phyloP scores from a whole-genome alignment of 495 filamentous ascomycete genomes.

The Friedmanniomyces endolithicus region DNA sequence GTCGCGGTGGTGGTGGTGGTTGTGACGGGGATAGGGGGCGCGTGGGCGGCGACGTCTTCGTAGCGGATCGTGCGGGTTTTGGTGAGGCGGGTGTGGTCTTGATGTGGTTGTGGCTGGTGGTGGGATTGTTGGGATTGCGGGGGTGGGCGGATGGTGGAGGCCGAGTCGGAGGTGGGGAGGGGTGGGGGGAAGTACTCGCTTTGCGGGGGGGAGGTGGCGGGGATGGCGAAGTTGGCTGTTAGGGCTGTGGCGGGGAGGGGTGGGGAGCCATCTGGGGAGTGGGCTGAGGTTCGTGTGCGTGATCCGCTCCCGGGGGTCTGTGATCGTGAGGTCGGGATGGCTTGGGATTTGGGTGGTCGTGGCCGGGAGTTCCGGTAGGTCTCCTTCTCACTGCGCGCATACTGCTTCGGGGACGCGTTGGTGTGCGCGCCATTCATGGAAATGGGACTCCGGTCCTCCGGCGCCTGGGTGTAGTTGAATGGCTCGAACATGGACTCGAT shows the following conservation, averaged over 20 bases:
- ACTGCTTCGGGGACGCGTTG: conserved; percentile 1
- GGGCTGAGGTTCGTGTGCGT: conserved; percentile 26
- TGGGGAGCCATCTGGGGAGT: conserved; percentile 30
- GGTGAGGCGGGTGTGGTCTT: not conserved
- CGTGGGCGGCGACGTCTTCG: conserved; percentile 12
- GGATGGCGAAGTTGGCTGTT: conserved; percentile 6
- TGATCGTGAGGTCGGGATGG: conserved; percentile 20
- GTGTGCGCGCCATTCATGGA: not conserved
- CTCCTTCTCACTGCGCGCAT: conserved; percentile 8
- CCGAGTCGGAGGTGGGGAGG: conserved; percentile 21
- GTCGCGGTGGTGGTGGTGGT: conserved; percentile 8
- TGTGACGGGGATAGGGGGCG: not conserved
- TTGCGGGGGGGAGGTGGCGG: conserved; percentile 4
- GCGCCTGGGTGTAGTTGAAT: conserved; percentile 72
- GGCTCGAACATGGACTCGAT: conserved; percentile 92
- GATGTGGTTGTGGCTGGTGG: not conserved
- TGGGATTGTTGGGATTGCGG: not conserved
- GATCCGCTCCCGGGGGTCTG: conserved; percentile 12
- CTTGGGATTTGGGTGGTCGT: conserved; percentile 3
- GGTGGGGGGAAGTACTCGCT: conserved; percentile 15
- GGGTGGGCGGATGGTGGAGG: not conserved
- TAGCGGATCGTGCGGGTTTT: conserved; percentile 24
- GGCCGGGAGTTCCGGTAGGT: not conserved
- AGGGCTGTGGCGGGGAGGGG: conserved; percentile 19
- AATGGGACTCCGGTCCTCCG: conserved; percentile 8